phyloP scores from a whole-genome alignment of 495 filamentous ascomycete genomes.

The Penicillium chermesinum region DNA sequence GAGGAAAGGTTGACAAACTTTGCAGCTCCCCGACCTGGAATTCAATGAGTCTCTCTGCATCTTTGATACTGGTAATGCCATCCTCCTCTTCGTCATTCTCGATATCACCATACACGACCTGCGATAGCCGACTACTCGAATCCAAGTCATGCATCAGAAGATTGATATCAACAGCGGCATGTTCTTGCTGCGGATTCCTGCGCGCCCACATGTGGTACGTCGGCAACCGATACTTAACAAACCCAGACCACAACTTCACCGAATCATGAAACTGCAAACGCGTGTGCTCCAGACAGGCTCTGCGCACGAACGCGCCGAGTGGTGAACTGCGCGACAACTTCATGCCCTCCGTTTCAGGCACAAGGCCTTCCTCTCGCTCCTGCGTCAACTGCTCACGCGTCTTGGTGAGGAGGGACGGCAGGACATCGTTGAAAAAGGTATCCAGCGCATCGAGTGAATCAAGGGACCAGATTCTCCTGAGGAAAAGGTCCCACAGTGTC shows the following conservation, averaged over 20 bases:
- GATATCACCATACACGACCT: slow-evolving; percentile 59
- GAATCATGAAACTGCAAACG: slow-evolving; percentile 73
- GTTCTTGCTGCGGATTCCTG: slow-evolving; percentile 56
- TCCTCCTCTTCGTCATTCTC: slow-evolving; percentile 42
- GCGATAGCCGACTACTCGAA: slow-evolving; percentile 42
- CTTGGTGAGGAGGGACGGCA: slow-evolving; percentile 54
- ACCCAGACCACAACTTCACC: slow-evolving; percentile 69
- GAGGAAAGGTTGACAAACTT: slow-evolving; percentile 45
- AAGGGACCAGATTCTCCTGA: slow-evolving; percentile 79
- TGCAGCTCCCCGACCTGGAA: slow-evolving; percentile 86
- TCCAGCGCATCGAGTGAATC: slow-evolving; percentile 74
- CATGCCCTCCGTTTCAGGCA: slow-evolving; percentile 39
- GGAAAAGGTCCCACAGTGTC: slow-evolving; percentile 76
- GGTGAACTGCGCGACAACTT: slow-evolving; percentile 65
- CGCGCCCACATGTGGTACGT: slow-evolving; percentile 66
- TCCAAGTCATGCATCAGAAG: slow-evolving; percentile 40
- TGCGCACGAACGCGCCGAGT: slow-evolving; percentile 77
- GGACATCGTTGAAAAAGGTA: slow-evolving; percentile 54
- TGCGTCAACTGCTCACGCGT: slow-evolving; percentile 49
- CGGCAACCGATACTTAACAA: slow-evolving; percentile 72
- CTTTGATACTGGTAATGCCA: slow-evolving; percentile 62
- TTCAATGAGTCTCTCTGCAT: slow-evolving; percentile 77
- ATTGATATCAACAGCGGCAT: slow-evolving; percentile 65
- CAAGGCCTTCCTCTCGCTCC: slow-evolving; percentile 48
- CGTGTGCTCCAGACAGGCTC: slow-evolving; percentile 72